Evolutionary conservation across 2,329 filamentous ascomycete species (phyloP), one percentile per base, ranked within the genome.

Genomic region (Colletotrichum gloeosporioides): DNA sequence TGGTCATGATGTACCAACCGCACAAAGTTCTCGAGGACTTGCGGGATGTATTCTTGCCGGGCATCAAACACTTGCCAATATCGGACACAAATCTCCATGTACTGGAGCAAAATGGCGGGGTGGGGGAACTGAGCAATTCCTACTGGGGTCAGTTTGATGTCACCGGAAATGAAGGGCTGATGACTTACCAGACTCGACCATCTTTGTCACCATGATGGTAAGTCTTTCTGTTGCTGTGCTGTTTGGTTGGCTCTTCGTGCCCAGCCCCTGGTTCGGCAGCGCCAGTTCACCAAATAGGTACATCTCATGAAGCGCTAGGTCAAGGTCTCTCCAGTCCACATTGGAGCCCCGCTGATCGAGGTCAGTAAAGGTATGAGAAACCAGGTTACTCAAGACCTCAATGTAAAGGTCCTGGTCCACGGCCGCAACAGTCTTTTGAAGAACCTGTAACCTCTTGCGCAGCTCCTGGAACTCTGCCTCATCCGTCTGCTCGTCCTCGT

Each of bases 381-480:
- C 95, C 12, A 99, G 90, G 75, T 94, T 95, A 81, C 94, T 98
- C 71, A 99, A 89, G 53, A 95, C 95, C 59, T 98, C 93, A 82
- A 98, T 94, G 83, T 98, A 99, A 34, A 99, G 90, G 57, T 88
- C 88, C 84, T 99, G 95, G 82, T 99, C 95, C 67, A 98, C 95
- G 12, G 94, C 93, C 18, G 97, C 96, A 68, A 99, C 93, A 55
- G 95, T 96, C 87, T 98, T 98, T 84, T 99, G 97, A 57, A 99
- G 88, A 55, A 96, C 93, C 84, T 98, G 95, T 64, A 99, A 88
- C 80, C 95, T 92, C 84, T 98, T 98, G 76, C 98, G 93, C 70
- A 99, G 89, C 80, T 99, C 97, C 82, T 98, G 95, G 80, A 99
- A 99, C 83, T 99, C 97, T 31, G 96, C 97, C 86, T 99, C 97